Conservation (phyloP, 2,329 filamentous ascomycete species). For the Monilinia fructicola region DNA sequence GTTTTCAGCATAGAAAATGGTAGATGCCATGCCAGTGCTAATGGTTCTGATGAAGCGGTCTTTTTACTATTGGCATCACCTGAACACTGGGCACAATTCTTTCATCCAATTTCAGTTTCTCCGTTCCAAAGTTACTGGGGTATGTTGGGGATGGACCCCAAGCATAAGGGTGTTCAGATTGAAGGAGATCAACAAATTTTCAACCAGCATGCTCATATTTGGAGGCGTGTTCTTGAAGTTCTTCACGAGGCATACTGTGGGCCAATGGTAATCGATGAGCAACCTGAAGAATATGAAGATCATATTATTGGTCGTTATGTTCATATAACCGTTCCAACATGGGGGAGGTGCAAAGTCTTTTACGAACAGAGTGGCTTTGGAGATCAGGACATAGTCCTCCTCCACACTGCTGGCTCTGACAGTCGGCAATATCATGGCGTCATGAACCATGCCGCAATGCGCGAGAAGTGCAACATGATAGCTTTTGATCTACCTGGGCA, state of each 20-base stretch:
- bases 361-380: slow-evolving; percentile 50
- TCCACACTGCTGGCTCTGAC: slow-evolving; percentile 50
- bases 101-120: slow-evolving; percentile 24
- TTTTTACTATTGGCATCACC: slow-evolving; percentile 13
- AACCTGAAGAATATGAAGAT: slow-evolving; percentile 44
- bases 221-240: slow-evolving; percentile 49
- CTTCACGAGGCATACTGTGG: slow-evolving; percentile 49
- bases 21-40: not conserved
- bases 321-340: slow-evolving; percentile 48
- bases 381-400: slow-evolving; percentile 47
- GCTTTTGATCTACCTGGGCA: slow-evolving; percentile 52
- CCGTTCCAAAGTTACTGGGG: slow-evolving; percentile 30
- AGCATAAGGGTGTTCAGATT: slow-evolving; percentile 50
- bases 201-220: slow-evolving; percentile 48
- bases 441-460: slow-evolving; percentile 50
- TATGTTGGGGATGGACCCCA: slow-evolving; percentile 48
- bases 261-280: slow-evolving; percentile 44
- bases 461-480: slow-evolving; percentile 50
- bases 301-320: slow-evolving; percentile 49
- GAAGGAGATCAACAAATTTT: slow-evolving; percentile 44
- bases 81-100: slow-evolving; percentile 29
- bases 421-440: slow-evolving; percentile 52
- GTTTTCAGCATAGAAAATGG: slow-evolving; percentile 4
- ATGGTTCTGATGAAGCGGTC: not conserved
- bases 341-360: slow-evolving; percentile 51